A percentile compares a stretch with the other conserved stretches of the same genome.
These are phyloP conservation scores for Entoloma clypeatum DNA, from an alignment of 1,284 basidiomycete genomes.

Conservation along the genomic window DNA sequence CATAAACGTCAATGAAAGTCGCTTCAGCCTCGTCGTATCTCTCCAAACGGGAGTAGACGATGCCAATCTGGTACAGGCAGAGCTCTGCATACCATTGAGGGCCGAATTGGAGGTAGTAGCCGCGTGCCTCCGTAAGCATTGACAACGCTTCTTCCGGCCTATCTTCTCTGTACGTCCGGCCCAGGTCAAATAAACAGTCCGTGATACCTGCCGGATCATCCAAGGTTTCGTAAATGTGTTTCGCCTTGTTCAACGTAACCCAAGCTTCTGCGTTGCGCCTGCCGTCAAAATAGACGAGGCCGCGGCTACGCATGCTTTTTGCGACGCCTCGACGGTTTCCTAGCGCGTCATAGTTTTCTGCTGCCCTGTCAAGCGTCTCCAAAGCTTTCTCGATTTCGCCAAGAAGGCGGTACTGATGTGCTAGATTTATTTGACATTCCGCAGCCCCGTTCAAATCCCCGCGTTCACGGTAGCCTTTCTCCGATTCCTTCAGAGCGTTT, in stretches of 20 bases:
- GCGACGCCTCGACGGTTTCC: background rate
- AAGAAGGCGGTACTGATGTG: background rate
- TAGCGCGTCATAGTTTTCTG: background rate
- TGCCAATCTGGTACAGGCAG: background rate
- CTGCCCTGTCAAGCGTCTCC: background rate
- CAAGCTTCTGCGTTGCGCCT: background rate
- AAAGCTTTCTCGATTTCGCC: background rate
- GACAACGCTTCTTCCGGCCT: background rate
- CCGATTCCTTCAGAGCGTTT: background rate
- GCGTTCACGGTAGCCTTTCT: background rate
- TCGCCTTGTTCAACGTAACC: background rate
- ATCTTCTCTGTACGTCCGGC: background rate
- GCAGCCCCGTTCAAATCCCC: background rate
- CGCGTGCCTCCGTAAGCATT: constrained; percentile 1
- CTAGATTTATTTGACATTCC: background rate
- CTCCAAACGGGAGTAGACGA: background rate
- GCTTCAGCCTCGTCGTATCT: background rate
- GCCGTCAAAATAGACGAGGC: background rate
- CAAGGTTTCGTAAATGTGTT: background rate
- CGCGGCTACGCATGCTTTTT: background rate
- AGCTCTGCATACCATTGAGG: background rate
- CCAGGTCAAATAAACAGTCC: constrained; percentile 1
- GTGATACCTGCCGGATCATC: background rate
- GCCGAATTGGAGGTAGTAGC: background rate
- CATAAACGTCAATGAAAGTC: background rate